Base-by-base conservation (phyloP, 1,139 yeast species). In the Yamadazyma oceani region DNA sequence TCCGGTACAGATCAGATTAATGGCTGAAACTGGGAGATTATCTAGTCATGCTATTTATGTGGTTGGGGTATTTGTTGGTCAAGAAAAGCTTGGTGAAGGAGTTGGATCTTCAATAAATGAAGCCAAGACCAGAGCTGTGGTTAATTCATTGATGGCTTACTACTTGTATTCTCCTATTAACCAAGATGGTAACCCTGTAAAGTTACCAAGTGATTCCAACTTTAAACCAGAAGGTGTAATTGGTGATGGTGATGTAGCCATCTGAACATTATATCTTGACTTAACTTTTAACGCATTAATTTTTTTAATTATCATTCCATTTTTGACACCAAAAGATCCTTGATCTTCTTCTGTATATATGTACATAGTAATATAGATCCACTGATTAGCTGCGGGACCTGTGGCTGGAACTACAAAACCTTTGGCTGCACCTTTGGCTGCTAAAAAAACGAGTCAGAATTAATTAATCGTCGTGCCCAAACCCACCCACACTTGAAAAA, bases 1-100 rank as follows among this genome's bases (percentile, higher is more conserved):
- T 23, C 97, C 97, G 17, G 73, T 85, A 5, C 81, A 67, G 45
- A 58, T 90, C 28, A 81, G 95, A 58, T 75, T 94, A 43, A 69
- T 92, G 43, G 92, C 96, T 22, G 99, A 92, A 64, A 85, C 96
- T 21, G 99, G 99, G 59, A 78, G 98, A 62, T 69, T 73, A 53
- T 80, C 96, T 3, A 78, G 80, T 42, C 80, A 87, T 40, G 96
- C 98, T 17, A 83, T 89, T 31, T 92, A 78, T 54, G 86, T 90
- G 13, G 95, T 92, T 25, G 97, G 97, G 37, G 95, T 88, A 1
- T 92, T 89, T 61, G 74, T 84, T 40, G 97, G 97, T 25, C 72
- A 73, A 16, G 80, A 81, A 44, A 84, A 88, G 62, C 71, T 92
- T 41, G 97, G 97, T 37, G 97, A 92, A 64, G 97, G 97, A 32